phyloP scores from a whole-genome alignment of 202 grass and related monocot species.

The Alloteropsis angusta region DNA sequence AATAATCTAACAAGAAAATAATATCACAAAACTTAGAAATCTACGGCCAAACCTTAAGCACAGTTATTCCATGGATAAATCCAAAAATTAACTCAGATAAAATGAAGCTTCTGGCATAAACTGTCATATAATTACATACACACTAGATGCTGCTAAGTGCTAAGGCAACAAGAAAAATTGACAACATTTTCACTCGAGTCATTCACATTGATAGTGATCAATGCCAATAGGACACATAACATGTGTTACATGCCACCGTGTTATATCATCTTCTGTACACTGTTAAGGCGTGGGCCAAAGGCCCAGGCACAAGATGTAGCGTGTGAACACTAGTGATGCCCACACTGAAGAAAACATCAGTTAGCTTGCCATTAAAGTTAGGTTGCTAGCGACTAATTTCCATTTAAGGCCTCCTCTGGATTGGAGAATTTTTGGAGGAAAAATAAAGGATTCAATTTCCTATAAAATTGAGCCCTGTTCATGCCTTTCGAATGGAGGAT shows the following conservation, averaged over 20 bases:
- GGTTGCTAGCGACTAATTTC: background rate
- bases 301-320: background rate
- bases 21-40: background rate
- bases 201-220: background rate
- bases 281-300: background rate
- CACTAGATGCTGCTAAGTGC: background rate
- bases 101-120: background rate
- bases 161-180: background rate
- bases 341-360: background rate
- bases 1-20: conserved; percentile 8
- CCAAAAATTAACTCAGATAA: background rate
- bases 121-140: background rate
- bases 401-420: too few relatives aligned
- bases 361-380: background rate
- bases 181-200: background rate
- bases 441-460: too few relatives aligned
- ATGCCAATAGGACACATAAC: background rate
- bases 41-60: background rate
- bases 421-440: too few relatives aligned
- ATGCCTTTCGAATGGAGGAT: too few relatives aligned
- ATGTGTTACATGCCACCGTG: background rate
- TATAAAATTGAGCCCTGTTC: too few relatives aligned
- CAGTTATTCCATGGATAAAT: background rate
- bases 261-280: background rate
- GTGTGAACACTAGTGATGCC: too few relatives aligned